A percentile compares a stretch with the other conserved stretches of the same genome.
Conservation (phyloP, 768 basidiomycete genomes). For the Tricholoma bakamatsutake region DNA sequence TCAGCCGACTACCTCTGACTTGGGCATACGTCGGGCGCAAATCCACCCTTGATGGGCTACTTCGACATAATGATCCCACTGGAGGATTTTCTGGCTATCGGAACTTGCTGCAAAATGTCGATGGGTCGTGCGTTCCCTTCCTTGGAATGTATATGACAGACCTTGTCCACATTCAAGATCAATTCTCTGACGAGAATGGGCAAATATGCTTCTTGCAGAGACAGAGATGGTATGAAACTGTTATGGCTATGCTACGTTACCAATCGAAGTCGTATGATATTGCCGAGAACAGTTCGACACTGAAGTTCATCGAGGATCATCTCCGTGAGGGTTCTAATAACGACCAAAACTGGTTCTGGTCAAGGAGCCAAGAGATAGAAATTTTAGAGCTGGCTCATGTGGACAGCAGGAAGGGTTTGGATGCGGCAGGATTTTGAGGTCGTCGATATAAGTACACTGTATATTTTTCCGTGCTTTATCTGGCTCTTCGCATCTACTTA, state of each 20-base stretch:
- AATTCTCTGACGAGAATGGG: slow-evolving; percentile 35
- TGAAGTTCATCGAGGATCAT: slow-evolving; percentile 41
- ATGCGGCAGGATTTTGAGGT: slow-evolving; percentile 57
- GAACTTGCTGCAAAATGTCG: slow-evolving; percentile 37
- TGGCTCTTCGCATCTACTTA: background rate
- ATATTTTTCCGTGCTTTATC: background rate
- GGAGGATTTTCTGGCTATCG: slow-evolving; percentile 56
- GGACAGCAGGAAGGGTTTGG: slow-evolving; percentile 62
- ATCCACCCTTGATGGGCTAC: slow-evolving; percentile 43
- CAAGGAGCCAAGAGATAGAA: slow-evolving; percentile 54
- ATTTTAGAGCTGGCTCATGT: slow-evolving; percentile 53
- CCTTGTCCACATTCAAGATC: slow-evolving; percentile 49
- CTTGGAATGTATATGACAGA: slow-evolving; percentile 59
- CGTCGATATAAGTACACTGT: background rate
- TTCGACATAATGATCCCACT: slow-evolving; percentile 52
- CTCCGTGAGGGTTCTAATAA: slow-evolving; percentile 34
- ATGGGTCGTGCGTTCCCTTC: slow-evolving; percentile 63
- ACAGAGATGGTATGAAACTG: slow-evolving; percentile 50
- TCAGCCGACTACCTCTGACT: slow-evolving; percentile 53
- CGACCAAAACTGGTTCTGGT: slow-evolving; percentile 52
- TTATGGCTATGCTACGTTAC: slow-evolving; percentile 50
- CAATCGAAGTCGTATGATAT: slow-evolving; percentile 48
- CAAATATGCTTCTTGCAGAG: slow-evolving; percentile 49
- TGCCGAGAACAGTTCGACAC: slow-evolving; percentile 37
- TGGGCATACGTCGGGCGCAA: slow-evolving; percentile 60